A percentile compares a stretch with the other conserved stretches of the same genome.
phyloP scores from a whole-genome alignment of 306 rosid species.

The Heteromeles arbutifolia region DNA sequence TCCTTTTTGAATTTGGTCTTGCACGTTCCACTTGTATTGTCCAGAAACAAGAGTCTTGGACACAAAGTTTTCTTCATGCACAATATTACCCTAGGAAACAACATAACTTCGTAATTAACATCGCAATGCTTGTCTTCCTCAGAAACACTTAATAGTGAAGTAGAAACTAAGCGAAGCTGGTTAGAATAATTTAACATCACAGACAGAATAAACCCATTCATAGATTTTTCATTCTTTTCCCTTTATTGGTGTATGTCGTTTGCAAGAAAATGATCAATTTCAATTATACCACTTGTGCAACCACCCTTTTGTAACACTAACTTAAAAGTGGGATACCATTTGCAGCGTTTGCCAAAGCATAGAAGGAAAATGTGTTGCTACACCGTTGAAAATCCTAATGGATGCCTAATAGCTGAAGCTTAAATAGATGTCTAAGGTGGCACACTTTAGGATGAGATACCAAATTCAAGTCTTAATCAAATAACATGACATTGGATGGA shows the following conservation, averaged over 20 bases:
- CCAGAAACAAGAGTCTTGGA: constrained; percentile 34
- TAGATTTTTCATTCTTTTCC: background rate
- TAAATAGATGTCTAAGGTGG: background rate
- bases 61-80: constrained; percentile 25
- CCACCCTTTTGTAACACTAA: background rate
- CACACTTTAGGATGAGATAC: background rate
- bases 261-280: background rate
- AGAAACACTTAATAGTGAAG: background rate
- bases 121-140: background rate
- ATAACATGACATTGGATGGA: background rate
- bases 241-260: background rate
- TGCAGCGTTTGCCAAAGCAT: background rate
- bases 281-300: background rate
- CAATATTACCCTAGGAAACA: constrained; percentile 40
- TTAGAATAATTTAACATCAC: background rate
- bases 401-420: background rate
- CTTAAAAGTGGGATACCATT: background rate
- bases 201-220: background rate
- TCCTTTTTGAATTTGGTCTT: constrained; percentile 31
- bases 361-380: background rate
- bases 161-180: background rate
- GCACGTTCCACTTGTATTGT: constrained; percentile 28
- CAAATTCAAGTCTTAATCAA: background rate
- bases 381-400: background rate
- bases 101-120: constrained; percentile 1